Base-by-base conservation (phyloP, 2,329 filamentous ascomycete genomes). In the Sporothrix sp. region DNA sequence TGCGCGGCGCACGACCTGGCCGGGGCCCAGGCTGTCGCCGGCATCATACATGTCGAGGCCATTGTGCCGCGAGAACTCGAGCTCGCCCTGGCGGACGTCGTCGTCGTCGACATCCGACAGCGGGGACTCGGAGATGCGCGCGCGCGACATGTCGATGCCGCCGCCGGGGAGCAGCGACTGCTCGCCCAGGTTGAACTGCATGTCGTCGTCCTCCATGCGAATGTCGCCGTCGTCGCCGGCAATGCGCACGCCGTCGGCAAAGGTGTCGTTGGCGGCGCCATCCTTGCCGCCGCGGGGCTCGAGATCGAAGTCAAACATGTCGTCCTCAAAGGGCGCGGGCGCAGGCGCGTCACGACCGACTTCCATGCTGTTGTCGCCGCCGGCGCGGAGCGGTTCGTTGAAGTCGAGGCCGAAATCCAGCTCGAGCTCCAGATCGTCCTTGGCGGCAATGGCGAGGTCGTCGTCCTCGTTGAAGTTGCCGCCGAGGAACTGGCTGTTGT, bases 291-390 rank as follows among this genome's bases (percentile, higher is more conserved):
- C 69, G 42, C 71, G 72, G 9, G 75, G 64, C 53, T 76, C 71
- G 5, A 79, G 67, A 57, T 83, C 80, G 33, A 83, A 61, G 52
- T 87, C 82, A 55, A 76, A 78, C 54, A 83, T 70, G 48, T 90
- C 78, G 57, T 87, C 82, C 57, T 87, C 86, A 18, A 83, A 68
- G 2, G 80, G 72, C 40, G 79, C 75, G 21, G 84, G 73, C 14
- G 79, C 74, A 4, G 86, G 82, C 18, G 86, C 90, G 58, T 95
- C 84, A 81, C 91, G 85, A 62, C 91, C 93, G 59, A 88, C 75
- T 82, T 98, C 93, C 52, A 96, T 82, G 61, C 83, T 93, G 54
- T 70, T 69, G 53, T 79, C 76, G 56, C 25, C 25, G 10, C 67
- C 63, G 52, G 68, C 76, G 30, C 76, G 79, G 20, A 50, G 32